phyloP scores from a whole-genome alignment of 2,329 filamentous ascomycete species.

The Fonsecaea nubica region DNA sequence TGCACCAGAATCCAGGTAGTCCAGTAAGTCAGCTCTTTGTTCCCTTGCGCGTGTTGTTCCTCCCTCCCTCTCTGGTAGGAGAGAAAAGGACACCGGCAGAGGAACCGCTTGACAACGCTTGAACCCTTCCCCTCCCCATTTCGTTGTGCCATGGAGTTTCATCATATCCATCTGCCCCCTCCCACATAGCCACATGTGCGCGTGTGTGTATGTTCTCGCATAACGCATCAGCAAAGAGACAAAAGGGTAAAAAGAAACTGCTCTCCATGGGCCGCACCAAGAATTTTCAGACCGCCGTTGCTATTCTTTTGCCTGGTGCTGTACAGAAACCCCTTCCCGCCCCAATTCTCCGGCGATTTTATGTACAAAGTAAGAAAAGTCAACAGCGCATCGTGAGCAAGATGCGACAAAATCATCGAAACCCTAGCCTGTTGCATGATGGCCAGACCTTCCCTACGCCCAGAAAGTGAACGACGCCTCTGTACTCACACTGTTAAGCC shows the following conservation, averaged over 20 bases:
- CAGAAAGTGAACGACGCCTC: slow-evolving; percentile 8
- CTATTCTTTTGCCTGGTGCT: slow-evolving; percentile 33
- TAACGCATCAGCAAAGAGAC: slow-evolving; percentile 26
- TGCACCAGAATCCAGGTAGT: neutral
- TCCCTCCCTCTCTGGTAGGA: neutral
- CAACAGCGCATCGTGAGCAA: slow-evolving; percentile 9
- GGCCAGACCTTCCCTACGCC: slow-evolving; percentile 13
- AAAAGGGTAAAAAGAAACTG: slow-evolving; percentile 10
- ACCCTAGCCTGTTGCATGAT: slow-evolving; percentile 30
- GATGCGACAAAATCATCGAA: slow-evolving; percentile 16
- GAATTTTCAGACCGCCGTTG: slow-evolving; percentile 16
- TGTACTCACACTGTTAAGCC: slow-evolving; percentile 3
- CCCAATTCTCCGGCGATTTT: slow-evolving; percentile 24
- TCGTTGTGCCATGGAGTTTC: neutral
- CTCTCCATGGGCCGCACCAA: slow-evolving; percentile 19
- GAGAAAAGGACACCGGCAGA: neutral
- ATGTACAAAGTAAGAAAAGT: slow-evolving; percentile 34
- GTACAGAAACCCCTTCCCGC: slow-evolving; percentile 28
- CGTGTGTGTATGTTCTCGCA: slow-evolving; percentile 30
- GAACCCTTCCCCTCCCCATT: neutral
- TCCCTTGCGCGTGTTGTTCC: neutral
- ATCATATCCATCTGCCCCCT: slow-evolving; percentile 16
- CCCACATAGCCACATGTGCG: slow-evolving; percentile 17
- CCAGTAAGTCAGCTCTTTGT: neutral
- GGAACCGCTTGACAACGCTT: neutral